These are phyloP conservation scores for Aspergillus tubingensis DNA, from an alignment of 2,329 filamentous ascomycete genomes.

Conservation along the genomic window DNA sequence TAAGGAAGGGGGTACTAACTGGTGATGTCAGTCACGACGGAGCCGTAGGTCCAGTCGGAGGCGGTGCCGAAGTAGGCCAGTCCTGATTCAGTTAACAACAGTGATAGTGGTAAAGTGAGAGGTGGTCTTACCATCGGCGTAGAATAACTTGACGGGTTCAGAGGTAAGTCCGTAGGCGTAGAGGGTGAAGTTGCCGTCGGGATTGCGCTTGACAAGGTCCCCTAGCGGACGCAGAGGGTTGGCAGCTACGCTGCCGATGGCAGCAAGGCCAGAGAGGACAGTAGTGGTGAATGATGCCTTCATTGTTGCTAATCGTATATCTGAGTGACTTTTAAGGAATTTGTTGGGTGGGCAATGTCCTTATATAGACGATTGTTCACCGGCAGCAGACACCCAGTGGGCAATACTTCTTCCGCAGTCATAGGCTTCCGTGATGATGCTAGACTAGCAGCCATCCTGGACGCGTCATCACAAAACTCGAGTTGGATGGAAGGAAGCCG, in stretches of 20 bases:
- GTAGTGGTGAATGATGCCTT: neutral
- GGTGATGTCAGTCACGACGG: neutral
- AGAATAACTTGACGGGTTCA: neutral
- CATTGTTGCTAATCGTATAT: neutral
- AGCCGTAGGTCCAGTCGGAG: neutral
- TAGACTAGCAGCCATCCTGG: neutral
- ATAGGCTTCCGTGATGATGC: neutral
- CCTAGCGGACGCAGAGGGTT: neutral
- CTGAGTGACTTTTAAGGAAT: too few relatives aligned
- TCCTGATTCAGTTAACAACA: neutral
- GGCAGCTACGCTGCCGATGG: neutral
- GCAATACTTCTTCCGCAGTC: neutral
- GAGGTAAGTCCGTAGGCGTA: neutral
- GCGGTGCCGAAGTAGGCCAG: neutral
- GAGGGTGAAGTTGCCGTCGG: neutral
- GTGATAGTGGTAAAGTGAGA: too few relatives aligned
- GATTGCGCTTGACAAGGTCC: neutral
- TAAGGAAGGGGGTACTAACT: neutral
- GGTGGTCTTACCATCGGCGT: neutral
- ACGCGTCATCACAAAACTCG: neutral
- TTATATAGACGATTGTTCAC: neutral
- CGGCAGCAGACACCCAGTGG: neutral
- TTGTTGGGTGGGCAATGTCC: fast-evolving
- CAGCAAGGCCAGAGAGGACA: neutral
- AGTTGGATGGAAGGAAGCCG: neutral